Evolutionary conservation across 148 eudicot genomes (phyloP), one percentile per base, ranked within the genome.

Genomic region (Camellia sinensis): DNA sequence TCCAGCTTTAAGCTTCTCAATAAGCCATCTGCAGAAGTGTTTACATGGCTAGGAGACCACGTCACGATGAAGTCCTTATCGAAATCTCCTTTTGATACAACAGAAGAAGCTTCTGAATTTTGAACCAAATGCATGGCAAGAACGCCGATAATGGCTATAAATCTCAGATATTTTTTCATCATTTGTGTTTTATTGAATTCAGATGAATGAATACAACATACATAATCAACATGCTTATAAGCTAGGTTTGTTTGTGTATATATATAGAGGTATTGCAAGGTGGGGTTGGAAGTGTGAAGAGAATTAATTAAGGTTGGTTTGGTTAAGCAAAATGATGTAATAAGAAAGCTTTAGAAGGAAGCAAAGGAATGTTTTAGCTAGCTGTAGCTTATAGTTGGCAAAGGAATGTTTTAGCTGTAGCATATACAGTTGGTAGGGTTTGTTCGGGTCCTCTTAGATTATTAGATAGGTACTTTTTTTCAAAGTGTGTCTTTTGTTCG

Each of bases 11-110:
- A 79, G 82, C 83, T 89, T 84, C 92, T 87, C 65, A 79, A 48
- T 82, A 11, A 73, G 78, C 95, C 95, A 83, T 91, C 95, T 21
- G 62, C 78, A 46, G 97, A 93, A 78, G 95, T 93, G 62, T 89
- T 93, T 12, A 93, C 88, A 81, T 93, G 91, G 71, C 71, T 87
- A 70, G 94, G 92, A 44, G 93, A 89, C 95, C 95, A 93, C 63
- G 87, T 82, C 21, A 90, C 80, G 59, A 79, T 85, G 89, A 93
- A 93, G 85, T 93, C 97, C 71, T 85, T 89, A 83, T 91, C 85
- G 79, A 87, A 93, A 75, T 89, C 86, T 44, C 95, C 91, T 1
- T 93, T 86, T 13, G 97, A 90, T 78, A 91, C 89, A 19, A 89
- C 88, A 15, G 92, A 83, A 56, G 90, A 83, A 56, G 90, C 95